Percentiles rank a stretch among this genome's conserved stretches.
Evolutionary conservation across 345 rosid genomes (phyloP).

Genomic region (Salix purpurea): DNA sequence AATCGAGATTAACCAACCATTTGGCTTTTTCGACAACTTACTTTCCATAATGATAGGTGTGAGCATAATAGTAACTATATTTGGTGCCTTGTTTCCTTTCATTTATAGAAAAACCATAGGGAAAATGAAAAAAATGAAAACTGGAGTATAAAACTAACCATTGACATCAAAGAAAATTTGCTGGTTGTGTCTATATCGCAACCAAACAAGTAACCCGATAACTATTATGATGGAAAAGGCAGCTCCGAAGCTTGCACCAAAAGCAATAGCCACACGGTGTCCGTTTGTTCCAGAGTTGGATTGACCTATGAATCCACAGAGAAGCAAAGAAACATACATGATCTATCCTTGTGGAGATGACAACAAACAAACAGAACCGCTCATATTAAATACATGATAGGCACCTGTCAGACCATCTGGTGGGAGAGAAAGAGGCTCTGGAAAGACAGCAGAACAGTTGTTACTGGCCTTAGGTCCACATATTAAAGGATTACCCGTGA

Average conservation of each 20-base stretch:
- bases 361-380: neutral
- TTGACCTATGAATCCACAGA: slow-evolving; percentile 37
- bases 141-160: slow-evolving; percentile 44
- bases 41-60: neutral
- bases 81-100: neutral
- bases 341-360: neutral
- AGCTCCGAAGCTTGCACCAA: slow-evolving; percentile 81
- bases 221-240: slow-evolving; percentile 53
- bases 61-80: neutral
- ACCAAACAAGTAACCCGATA: slow-evolving; percentile 71
- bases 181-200: slow-evolving; percentile 82
- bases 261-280: slow-evolving; percentile 72
- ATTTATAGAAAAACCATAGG: neutral
- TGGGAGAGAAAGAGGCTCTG: slow-evolving; percentile 89
- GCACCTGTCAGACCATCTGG: slow-evolving; percentile 65
- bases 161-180: slow-evolving; percentile 97
- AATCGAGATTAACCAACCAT: neutral
- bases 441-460: slow-evolving; percentile 83
- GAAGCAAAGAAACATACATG: slow-evolving; percentile 8
- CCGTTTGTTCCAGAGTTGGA: slow-evolving; percentile 49
- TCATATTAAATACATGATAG: neutral
- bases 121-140: neutral
- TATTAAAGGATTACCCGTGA: slow-evolving; percentile 74
- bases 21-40: neutral
- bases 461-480: slow-evolving; percentile 63